Evolutionary conservation across 441 rosid genomes (phyloP).

Genomic region (Biscutella laevigata): DNA sequence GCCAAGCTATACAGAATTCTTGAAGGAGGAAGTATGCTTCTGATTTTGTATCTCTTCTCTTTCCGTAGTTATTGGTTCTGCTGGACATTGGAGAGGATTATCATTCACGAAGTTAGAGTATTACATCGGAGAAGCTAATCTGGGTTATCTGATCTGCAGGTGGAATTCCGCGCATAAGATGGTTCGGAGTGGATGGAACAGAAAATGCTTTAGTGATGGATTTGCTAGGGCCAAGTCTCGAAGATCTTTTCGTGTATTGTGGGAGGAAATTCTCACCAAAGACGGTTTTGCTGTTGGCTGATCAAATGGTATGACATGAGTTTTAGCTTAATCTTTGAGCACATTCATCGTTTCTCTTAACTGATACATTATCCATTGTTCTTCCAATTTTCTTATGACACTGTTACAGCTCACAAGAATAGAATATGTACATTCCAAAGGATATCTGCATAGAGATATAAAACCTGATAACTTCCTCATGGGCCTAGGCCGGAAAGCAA

Average conservation of each 20-base stretch:
- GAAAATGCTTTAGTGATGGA: conserved; percentile 50
- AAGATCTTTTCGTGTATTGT: conserved; percentile 56
- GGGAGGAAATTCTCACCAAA: conserved; percentile 61
- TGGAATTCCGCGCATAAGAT: conserved; percentile 44
- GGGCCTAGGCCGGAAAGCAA: conserved; percentile 91
- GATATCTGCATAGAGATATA: conserved; percentile 84
- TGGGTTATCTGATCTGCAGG: conserved; percentile 21
- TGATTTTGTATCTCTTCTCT: background rate
- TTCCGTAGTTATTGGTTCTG: background rate
- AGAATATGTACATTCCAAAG: conserved; percentile 79
- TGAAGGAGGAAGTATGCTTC: conserved; percentile 58
- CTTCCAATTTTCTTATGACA: background rate
- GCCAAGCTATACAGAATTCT: conserved; percentile 56
- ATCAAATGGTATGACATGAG: conserved; percentile 41
- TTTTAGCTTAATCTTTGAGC: background rate
- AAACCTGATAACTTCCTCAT: conserved; percentile 94
- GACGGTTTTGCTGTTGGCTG: conserved; percentile 56
- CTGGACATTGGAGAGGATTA: background rate
- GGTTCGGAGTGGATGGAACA: conserved; percentile 57
- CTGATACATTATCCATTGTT: background rate
- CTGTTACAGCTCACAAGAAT: conserved; percentile 65
- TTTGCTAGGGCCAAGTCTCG: conserved; percentile 63
- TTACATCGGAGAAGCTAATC: background rate
- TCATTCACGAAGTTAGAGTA: background rate
- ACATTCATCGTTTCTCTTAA: background rate